Evolutionary conservation across 805 yeast genomes (phyloP), one percentile per base, ranked within the genome.

Genomic region (Sugiyamaella smithiae): DNA sequence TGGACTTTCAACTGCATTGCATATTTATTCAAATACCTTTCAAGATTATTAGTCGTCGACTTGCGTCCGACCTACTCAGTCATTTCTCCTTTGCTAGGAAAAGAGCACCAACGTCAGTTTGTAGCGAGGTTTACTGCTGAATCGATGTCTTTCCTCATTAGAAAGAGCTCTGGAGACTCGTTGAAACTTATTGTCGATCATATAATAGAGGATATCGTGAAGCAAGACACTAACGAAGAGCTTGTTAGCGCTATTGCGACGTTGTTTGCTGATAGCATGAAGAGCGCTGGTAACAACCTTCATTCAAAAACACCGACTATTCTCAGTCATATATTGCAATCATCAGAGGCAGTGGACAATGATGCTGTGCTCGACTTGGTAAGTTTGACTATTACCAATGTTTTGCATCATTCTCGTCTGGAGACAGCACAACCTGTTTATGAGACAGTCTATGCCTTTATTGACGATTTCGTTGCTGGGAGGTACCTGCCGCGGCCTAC

Each of bases 91-190:
- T 65, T 88, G 19, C 69, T 91, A 47, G 67, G 80, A 45, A 66
- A 66, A 3, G 73, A 74, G 48, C 66, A 69, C 16, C 84, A 82
- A 56, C 79, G 79, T 23, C 81, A 84, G 54, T 63, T 54, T 47
- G 74, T 90, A 29, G 74, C 87, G 0, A 75, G 95, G 53, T 93
- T 91, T 59, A 82, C 95, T 17, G 89, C 97, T 0, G 97, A 91
- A 65, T 93, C 97, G 0, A 65, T 91, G 40, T 86, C 97, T 0
- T 93, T 85, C 58, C 70, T 91, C 49, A 70, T 91, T 7, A 79
- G 93, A 61, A 87, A 87, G 64, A 74, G 86, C 53, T 72, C 73
- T 20, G 63, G 71, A 0, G 73, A 73, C 0, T 67, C 76, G 5
- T 67, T 89, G 42, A 58, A 62, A 0, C 49, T 56, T 0, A 76